These are phyloP conservation scores for Acorus gramineus DNA, from an alignment of 106 monocot species.

Conservation along the genomic window DNA sequence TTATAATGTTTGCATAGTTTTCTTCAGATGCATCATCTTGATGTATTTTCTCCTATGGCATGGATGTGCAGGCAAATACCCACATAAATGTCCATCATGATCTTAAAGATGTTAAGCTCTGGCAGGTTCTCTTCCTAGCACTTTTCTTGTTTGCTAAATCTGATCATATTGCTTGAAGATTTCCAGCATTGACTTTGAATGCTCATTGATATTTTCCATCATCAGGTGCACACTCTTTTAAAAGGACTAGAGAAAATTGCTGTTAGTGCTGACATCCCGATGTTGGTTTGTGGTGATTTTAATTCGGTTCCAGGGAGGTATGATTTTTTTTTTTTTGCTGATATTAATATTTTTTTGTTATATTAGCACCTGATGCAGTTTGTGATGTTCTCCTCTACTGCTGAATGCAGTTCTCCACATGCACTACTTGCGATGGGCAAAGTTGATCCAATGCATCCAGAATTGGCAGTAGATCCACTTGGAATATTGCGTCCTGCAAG, in stretches of 20 bases:
- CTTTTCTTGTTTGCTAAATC: not conserved
- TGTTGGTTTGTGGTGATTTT: slow-evolving; percentile 99
- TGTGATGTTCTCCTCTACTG: not conserved
- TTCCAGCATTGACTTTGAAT: not conserved
- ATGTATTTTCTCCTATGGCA: too few species aligned
- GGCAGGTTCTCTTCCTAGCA: slow-evolving; percentile 59
- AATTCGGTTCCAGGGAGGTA: slow-evolving; percentile 85
- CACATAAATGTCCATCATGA: slow-evolving; percentile 36
- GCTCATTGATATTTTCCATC: not conserved
- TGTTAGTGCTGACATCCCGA: slow-evolving; percentile 88
- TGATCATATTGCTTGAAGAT: not conserved
- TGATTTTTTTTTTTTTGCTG: not conserved
- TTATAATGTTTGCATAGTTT: too few species aligned
- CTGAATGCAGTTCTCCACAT: slow-evolving; percentile 69
- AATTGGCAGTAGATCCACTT: slow-evolving; percentile 68
- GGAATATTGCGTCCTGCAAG: slow-evolving; percentile 58
- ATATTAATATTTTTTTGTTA: not conserved
- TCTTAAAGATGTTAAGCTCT: slow-evolving; percentile 72
- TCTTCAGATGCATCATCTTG: too few species aligned
- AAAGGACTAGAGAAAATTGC: slow-evolving; percentile 95
- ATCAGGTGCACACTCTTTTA: slow-evolving; percentile 85
- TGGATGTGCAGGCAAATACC: slow-evolving; percentile 24
- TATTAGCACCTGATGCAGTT: too few species aligned
- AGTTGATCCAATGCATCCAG: slow-evolving; percentile 78
- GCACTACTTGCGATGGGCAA: slow-evolving; percentile 80